These are phyloP conservation scores for Gentiana straminea DNA, from an alignment of 257 asterid genomes.

Conservation along the genomic window DNA sequence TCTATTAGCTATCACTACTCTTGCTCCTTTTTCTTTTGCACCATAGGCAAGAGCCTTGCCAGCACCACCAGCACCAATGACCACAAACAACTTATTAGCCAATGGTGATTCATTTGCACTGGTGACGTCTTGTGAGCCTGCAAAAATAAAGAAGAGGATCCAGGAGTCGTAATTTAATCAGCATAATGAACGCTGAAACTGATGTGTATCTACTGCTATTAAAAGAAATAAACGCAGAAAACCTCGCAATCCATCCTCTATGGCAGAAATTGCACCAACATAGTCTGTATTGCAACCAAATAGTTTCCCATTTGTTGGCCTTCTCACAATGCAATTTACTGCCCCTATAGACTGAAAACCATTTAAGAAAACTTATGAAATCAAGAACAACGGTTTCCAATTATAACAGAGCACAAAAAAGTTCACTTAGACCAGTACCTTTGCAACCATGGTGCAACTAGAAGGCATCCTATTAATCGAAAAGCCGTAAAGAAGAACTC, in stretches of 20 bases:
- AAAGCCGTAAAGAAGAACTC: too few species aligned
- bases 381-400: too few species aligned
- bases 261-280: constrained; percentile 87
- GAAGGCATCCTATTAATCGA: too few species aligned
- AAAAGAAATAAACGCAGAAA: background rate
- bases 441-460: too few species aligned
- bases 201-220: too few species aligned
- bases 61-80: constrained; percentile 99
- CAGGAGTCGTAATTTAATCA: constrained; percentile 5
- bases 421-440: constrained; percentile 34
- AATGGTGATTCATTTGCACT: constrained; percentile 43
- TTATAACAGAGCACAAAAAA: too few species aligned
- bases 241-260: constrained; percentile 85
- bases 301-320: constrained; percentile 62
- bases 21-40: constrained; percentile 92
- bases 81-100: constrained; percentile 71
- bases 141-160: constrained; percentile 6
- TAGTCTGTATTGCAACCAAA: constrained; percentile 94
- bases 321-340: constrained; percentile 63
- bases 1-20: constrained; percentile 86
- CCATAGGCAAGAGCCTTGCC: constrained; percentile 96
- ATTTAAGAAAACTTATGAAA: constrained; percentile 10
- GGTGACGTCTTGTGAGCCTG: constrained; percentile 30
- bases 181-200: constrained; percentile 3
- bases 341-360: constrained; percentile 78